Evolutionary conservation across 805 yeast species (phyloP).

Genomic region (Candida tibetensis): DNA sequence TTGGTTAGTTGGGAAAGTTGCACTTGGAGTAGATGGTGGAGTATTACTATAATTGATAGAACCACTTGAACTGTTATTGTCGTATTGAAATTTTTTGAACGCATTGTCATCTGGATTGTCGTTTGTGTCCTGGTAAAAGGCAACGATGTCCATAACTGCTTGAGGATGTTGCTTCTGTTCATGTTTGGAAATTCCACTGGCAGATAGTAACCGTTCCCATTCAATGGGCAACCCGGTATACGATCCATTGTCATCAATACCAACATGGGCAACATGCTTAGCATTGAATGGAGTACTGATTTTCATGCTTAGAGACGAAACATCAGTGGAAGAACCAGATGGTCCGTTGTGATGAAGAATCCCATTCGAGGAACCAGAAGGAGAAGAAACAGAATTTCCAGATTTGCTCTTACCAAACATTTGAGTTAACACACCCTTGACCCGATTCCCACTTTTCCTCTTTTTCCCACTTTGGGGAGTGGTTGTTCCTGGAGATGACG

Average conservation of each 20-base stretch:
- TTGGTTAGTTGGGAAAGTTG: constrained; percentile 8
- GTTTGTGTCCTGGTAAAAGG: constrained; percentile 67
- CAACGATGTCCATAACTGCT: constrained; percentile 89
- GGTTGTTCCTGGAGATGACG: constrained; percentile 16
- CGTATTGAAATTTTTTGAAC: constrained; percentile 41
- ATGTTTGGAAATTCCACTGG: constrained; percentile 82
- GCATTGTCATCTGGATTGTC: constrained; percentile 45
- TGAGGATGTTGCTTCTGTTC: constrained; percentile 92
- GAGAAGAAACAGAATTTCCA: constrained; percentile 7
- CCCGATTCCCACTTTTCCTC: constrained; percentile 48
- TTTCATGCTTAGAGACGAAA: constrained; percentile 41
- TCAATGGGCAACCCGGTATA: constrained; percentile 91
- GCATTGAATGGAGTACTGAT: constrained; percentile 93
- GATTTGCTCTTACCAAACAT: constrained; percentile 41
- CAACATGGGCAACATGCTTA: constrained; percentile 90
- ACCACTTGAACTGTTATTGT: constrained; percentile 19
- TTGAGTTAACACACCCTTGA: constrained; percentile 57
- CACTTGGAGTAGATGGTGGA: constrained; percentile 30
- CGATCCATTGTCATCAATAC: constrained; percentile 82
- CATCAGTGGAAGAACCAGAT: constrained; percentile 11
- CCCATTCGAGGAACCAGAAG: constrained; percentile 10
- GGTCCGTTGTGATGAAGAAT: constrained; percentile 5
- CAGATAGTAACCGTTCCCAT: constrained; percentile 81
- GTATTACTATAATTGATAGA: constrained; percentile 22
- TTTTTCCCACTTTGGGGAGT: constrained; percentile 12